These are phyloP conservation scores for Carex parvula DNA, from an alignment of 176 grass and related monocot species.

Conservation along the genomic window DNA sequence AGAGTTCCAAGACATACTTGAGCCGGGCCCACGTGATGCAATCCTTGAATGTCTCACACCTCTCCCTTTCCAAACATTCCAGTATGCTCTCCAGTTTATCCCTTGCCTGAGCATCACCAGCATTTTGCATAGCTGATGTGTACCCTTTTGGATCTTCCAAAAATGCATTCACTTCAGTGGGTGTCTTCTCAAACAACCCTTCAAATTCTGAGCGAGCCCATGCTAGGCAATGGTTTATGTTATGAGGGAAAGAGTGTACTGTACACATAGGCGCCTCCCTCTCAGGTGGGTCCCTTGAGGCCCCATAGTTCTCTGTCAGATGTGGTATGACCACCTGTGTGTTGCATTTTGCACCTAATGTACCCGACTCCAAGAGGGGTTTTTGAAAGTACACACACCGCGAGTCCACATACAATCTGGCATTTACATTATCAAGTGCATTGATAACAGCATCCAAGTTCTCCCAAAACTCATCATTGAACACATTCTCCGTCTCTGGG, in stretches of 20 bases:
- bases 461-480: conserved; percentile 84
- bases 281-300: conserved; percentile 93
- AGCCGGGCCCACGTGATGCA: conserved; percentile 83
- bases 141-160: conserved; percentile 64
- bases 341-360: conserved; percentile 90
- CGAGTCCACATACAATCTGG: conserved; percentile 92
- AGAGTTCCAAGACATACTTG: conserved; percentile 45
- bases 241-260: conserved; percentile 92
- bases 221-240: conserved; percentile 89
- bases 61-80: conserved; percentile 72
- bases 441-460: conserved; percentile 77
- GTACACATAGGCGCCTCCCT: conserved; percentile 96
- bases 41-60: conserved; percentile 83
- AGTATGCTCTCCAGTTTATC: conserved; percentile 76
- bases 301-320: conserved; percentile 91
- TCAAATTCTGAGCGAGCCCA: conserved; percentile 95
- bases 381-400: conserved; percentile 90
- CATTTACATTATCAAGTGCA: conserved; percentile 81
- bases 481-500: conserved; percentile 91
- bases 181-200: conserved; percentile 92
- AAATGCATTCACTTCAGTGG: conserved; percentile 79
- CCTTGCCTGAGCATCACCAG: conserved; percentile 81
- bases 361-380: conserved; percentile 85
- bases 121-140: conserved; percentile 50
- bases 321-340: conserved; percentile 96